Evolutionary conservation across 2,329 filamentous ascomycete species (phyloP).

Genomic region (Pseudocercospora musae): DNA sequence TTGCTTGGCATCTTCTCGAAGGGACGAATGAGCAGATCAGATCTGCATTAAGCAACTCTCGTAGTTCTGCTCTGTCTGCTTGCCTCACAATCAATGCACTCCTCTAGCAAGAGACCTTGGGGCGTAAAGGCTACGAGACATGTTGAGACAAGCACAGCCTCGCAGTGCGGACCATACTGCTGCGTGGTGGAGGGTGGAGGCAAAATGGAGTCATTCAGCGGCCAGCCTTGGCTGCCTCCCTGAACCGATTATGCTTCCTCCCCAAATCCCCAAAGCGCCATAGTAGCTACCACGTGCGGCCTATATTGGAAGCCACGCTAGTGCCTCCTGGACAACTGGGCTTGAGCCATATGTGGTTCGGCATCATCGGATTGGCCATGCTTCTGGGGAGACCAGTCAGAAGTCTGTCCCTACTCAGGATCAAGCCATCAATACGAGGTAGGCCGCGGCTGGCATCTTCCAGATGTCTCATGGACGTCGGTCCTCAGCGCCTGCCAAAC

Average conservation of each 20-base stretch:
- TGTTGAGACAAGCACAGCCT: not conserved
- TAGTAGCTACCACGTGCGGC: not conserved
- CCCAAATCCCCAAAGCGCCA: not conserved
- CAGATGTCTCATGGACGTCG: not conserved
- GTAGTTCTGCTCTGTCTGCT: not conserved
- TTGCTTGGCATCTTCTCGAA: not conserved
- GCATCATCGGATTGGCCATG: not conserved
- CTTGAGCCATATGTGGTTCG: not conserved
- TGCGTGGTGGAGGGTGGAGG: not conserved
- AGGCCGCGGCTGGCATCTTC: not conserved
- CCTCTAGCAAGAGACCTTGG: not conserved
- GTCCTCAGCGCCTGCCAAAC: not conserved
- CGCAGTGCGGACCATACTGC: not conserved
- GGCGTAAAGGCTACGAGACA: not conserved
- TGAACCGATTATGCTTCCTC: not conserved
- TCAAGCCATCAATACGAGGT: not conserved
- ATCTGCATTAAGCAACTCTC: not conserved
- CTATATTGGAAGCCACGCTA: not conserved
- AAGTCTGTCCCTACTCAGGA: not conserved
- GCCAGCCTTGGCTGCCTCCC: not conserved
- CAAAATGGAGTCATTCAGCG: not conserved
- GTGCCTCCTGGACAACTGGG: not conserved
- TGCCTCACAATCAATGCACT: not conserved
- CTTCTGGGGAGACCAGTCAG: not conserved
- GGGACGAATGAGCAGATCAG: not conserved